phyloP scores from a whole-genome alignment of 805 yeast genomes.

The Saccharomycopsis fermentans region DNA sequence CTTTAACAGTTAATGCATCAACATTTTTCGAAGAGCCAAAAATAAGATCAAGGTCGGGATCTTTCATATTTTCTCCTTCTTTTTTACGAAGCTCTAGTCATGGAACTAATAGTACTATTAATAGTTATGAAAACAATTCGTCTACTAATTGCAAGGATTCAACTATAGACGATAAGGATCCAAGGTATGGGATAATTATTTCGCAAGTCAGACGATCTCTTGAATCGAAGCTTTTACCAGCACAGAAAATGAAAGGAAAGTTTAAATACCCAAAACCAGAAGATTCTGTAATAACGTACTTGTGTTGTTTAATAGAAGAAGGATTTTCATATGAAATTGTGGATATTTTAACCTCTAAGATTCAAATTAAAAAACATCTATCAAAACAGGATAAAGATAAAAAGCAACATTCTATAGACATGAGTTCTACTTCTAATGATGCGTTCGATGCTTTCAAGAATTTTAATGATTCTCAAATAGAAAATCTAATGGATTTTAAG shows the following conservation, averaged over 20 bases:
- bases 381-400: not conserved
- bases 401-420: not conserved
- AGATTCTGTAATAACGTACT: constrained; percentile 8
- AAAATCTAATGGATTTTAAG: not conserved
- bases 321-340: constrained; percentile 15
- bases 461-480: not conserved
- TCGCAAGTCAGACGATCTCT: not conserved
- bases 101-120: not conserved
- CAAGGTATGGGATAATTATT: not conserved
- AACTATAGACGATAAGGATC: not conserved
- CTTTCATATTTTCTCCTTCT: not conserved
- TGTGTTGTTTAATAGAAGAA: constrained; percentile 6
- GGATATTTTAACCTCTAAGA: constrained; percentile 14
- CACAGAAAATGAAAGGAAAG: not conserved
- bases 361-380: constrained; percentile 5
- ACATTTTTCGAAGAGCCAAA: not conserved
- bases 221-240: constrained; percentile 1
- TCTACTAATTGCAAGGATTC: not conserved
- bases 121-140: not conserved
- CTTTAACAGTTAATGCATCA: not conserved
- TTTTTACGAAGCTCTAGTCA: not conserved
- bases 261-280: not conserved
- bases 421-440: not conserved
- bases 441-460: not conserved
- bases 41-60: not conserved